These are phyloP conservation scores for Naumovozyma castellii DNA, from an alignment of 805 yeast species.

Conservation along the genomic window DNA sequence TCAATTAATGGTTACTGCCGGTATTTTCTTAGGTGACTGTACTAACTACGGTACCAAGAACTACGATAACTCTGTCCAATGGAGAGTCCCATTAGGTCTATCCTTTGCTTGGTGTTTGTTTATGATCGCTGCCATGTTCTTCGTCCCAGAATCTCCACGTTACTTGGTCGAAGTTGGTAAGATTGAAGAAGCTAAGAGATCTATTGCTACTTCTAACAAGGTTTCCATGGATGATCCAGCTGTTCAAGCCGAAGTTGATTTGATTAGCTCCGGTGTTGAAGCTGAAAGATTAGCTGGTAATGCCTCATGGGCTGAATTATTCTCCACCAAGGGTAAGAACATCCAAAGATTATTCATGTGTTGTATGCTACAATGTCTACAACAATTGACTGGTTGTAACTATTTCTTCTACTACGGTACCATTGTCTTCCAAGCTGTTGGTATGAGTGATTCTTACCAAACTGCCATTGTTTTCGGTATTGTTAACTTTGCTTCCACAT, in stretches of 20 bases:
- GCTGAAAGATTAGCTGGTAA: slow-evolving; percentile 48
- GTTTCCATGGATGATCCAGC: slow-evolving; percentile 36
- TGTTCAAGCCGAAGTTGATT: slow-evolving; percentile 40
- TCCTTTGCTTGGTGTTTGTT: too few species aligned
- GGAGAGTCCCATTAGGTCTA: too few species aligned
- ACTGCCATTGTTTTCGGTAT: too few species aligned
- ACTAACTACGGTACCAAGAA: slow-evolving; percentile 54
- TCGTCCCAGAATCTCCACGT: slow-evolving; percentile 69
- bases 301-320: slow-evolving; percentile 34
- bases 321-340: slow-evolving; percentile 61
- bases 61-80: slow-evolving; percentile 54
- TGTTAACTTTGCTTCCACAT: too few species aligned
- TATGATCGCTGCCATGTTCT: too few species aligned
- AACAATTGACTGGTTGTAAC: slow-evolving; percentile 55
- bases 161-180: slow-evolving; percentile 44
- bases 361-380: slow-evolving; percentile 50
- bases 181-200: slow-evolving; percentile 43
- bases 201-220: slow-evolving; percentile 46
- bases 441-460: slow-evolving; percentile 44
- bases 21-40: slow-evolving; percentile 68
- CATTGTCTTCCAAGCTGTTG: slow-evolving; percentile 48
- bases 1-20: slow-evolving; percentile 62
- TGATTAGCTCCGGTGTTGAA: slow-evolving; percentile 46
- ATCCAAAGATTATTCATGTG: slow-evolving; percentile 32
- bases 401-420: slow-evolving; percentile 57